Conservation (phyloP, 768 basidiomycete species). For the Xanthoconium purpureum region DNA sequence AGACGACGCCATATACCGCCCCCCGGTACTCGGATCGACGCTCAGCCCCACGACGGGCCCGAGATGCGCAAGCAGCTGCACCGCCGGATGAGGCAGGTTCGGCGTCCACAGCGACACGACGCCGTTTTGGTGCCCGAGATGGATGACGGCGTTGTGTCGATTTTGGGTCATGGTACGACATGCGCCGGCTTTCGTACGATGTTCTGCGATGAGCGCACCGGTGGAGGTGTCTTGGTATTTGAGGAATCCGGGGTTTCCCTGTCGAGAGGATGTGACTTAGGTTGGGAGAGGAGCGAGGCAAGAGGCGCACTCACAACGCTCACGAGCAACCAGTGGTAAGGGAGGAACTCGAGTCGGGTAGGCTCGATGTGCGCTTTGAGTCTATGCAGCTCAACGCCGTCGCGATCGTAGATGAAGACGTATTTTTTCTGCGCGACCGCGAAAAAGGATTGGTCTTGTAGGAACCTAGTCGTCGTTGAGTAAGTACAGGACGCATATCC, state of each 20-base stretch:
- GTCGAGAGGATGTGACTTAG: background rate
- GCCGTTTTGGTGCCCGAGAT: slow-evolving; percentile 94
- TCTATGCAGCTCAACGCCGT: slow-evolving; percentile 89
- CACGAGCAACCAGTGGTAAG: slow-evolving; percentile 92
- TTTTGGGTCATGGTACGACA: slow-evolving; percentile 89
- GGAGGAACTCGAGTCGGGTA: slow-evolving; percentile 85
- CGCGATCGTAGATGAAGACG: slow-evolving; percentile 91
- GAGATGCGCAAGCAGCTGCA: slow-evolving; percentile 86
- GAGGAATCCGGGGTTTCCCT: slow-evolving; percentile 87
- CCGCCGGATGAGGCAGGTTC: slow-evolving; percentile 86
- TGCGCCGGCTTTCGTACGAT: slow-evolving; percentile 86
- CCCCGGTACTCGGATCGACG: slow-evolving; percentile 81
- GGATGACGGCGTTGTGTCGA: slow-evolving; percentile 87
- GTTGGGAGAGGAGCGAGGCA: background rate
- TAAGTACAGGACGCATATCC: background rate
- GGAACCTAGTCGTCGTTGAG: slow-evolving; percentile 50
- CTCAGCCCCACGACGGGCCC: slow-evolving; percentile 81
- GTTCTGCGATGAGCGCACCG: slow-evolving; percentile 79
- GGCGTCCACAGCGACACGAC: slow-evolving; percentile 97
- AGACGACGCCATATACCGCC: slow-evolving; percentile 87
- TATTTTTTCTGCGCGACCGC: slow-evolving; percentile 97
- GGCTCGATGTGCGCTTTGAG: slow-evolving; percentile 85
- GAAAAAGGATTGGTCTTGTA: slow-evolving; percentile 90
- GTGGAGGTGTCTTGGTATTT: slow-evolving; percentile 98
- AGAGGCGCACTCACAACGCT: slow-evolving; percentile 57